These are phyloP conservation scores for Solanum chacoense DNA, from an alignment of 305 asterid genomes.

Conservation along the genomic window DNA sequence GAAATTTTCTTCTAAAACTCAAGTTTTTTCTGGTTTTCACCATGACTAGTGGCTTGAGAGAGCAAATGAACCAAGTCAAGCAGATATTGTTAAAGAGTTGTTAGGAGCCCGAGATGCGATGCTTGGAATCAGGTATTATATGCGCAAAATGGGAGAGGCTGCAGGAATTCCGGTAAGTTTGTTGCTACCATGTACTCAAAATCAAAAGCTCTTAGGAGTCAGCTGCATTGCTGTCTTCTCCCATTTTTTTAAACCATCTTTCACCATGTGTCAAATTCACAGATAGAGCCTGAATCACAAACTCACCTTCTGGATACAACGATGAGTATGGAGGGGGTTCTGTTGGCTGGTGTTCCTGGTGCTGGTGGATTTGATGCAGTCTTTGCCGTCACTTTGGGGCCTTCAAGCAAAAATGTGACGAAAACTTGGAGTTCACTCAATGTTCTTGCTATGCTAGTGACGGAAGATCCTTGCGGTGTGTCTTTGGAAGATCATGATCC, in stretches of 20 bases:
- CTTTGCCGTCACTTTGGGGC: constrained; percentile 74
- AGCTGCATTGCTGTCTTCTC: background rate
- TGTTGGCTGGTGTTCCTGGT: constrained; percentile 97
- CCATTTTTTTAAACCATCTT: background rate
- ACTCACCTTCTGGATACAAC: constrained; percentile 70
- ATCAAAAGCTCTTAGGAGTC: background rate
- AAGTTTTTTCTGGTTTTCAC: background rate
- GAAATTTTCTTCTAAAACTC: background rate
- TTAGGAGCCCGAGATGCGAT: constrained; percentile 84
- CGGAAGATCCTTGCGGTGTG: constrained; percentile 85
- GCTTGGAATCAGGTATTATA: constrained; percentile 69
- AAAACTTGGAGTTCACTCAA: constrained; percentile 68
- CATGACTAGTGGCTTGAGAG: constrained; percentile 57
- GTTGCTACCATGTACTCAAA: background rate
- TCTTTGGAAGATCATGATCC: constrained; percentile 67
- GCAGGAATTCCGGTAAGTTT: constrained; percentile 83
- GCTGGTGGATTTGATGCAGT: constrained; percentile 99
- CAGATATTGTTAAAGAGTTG: constrained; percentile 54
- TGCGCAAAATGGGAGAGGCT: constrained; percentile 91
- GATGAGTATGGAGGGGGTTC: constrained; percentile 71
- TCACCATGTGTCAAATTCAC: constrained; percentile 8
- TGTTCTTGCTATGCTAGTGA: constrained; percentile 76
- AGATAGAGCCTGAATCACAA: constrained; percentile 97
- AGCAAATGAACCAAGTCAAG: constrained; percentile 37
- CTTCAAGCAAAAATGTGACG: constrained; percentile 47